Evolutionary conservation across 805 yeast genomes (phyloP).

Genomic region (Myxozyma melibiosi): DNA sequence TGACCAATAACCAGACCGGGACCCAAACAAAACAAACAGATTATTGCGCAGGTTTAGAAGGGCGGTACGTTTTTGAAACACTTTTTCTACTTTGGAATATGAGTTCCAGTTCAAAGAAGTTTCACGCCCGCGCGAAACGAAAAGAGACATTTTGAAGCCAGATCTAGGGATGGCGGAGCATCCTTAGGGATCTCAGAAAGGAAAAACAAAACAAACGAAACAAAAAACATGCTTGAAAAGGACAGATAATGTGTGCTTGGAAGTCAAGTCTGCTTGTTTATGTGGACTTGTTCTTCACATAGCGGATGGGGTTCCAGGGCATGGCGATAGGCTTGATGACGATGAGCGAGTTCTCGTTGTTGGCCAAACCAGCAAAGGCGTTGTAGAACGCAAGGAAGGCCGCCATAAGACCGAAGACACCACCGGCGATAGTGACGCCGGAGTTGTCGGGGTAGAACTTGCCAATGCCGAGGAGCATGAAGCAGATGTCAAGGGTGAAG

Average conservation of each 20-base stretch:
- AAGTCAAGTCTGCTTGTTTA: neutral
- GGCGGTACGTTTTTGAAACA: too few species aligned
- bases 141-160: neutral
- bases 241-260: too few species aligned
- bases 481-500: constrained; percentile 56
- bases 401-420: constrained; percentile 60
- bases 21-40: too few species aligned
- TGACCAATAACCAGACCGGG: too few species aligned
- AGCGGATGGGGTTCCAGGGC: constrained; percentile 28
- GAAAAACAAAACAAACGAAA: neutral
- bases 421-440: constrained; percentile 57
- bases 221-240: neutral
- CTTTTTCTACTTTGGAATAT: too few species aligned
- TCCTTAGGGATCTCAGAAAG: too few species aligned
- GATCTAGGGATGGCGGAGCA: neutral
- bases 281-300: constrained; percentile 5
- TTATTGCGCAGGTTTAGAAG: too few species aligned
- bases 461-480: constrained; percentile 56
- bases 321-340: constrained; percentile 25
- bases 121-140: constrained; percentile 8
- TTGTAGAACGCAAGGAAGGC: constrained; percentile 63
- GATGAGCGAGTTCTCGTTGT: constrained; percentile 48
- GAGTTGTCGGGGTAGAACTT: constrained; percentile 45
- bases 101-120: neutral
- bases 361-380: constrained; percentile 65